Evolutionary conservation across 768 basidiomycete genomes (phyloP).

Genomic region (Termitomyces sp.): DNA sequence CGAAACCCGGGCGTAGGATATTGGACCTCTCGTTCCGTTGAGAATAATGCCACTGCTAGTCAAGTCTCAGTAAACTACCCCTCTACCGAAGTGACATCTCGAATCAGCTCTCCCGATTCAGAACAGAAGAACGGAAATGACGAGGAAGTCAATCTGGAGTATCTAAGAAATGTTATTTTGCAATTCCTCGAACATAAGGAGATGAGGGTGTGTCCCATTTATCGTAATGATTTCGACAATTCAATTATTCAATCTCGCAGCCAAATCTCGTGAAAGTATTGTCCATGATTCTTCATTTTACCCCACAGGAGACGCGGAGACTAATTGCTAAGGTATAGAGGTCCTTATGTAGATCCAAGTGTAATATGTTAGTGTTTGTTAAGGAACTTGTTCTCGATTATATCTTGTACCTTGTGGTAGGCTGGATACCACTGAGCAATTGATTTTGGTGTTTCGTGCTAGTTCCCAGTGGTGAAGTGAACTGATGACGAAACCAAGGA

Average conservation of each 20-base stretch:
- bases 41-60: conserved; percentile 40
- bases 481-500: too few species aligned
- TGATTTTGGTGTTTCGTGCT: background rate
- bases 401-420: background rate
- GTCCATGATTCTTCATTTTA: conserved; percentile 91
- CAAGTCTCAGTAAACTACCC: conserved; percentile 35
- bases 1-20: conserved; percentile 94
- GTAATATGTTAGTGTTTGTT: background rate
- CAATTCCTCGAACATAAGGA: conserved; percentile 99
- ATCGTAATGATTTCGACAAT: background rate
- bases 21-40: conserved; percentile 61
- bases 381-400: background rate
- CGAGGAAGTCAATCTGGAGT: conserved; percentile 94
- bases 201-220: conserved; percentile 76
- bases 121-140: conserved; percentile 51
- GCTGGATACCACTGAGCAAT: background rate
- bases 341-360: background rate
- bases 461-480: background rate
- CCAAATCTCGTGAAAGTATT: conserved; percentile 74
- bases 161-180: conserved; percentile 91
- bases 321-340: conserved; percentile 80
- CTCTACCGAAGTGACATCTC: conserved; percentile 21
- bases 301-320: conserved; percentile 90
- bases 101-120: conserved; percentile 35
- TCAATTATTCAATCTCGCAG: conserved; percentile 2